Evolutionary conservation across 768 basidiomycete genomes (phyloP).

Genomic region (Agaricus blazei): DNA sequence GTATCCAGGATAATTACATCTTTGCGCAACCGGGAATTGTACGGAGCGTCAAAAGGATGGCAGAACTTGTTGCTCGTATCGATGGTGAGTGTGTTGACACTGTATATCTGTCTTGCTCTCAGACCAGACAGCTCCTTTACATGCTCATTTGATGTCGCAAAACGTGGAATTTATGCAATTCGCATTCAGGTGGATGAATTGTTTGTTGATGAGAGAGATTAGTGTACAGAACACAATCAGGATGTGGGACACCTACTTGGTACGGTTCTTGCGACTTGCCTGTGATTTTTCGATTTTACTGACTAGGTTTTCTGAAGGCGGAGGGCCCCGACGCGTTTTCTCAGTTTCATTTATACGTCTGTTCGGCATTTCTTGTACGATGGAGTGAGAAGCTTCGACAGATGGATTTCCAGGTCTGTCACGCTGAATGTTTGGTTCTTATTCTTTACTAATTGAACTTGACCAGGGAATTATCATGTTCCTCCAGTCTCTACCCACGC

Average conservation of each 20-base stretch:
- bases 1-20: constrained; percentile 98
- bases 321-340: constrained; percentile 98
- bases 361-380: constrained; percentile 92
- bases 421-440: background rate
- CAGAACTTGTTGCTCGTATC: constrained; percentile 85
- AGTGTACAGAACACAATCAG: constrained; percentile 94
- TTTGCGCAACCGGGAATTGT: constrained; percentile 96
- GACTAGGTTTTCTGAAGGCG: constrained; percentile 48
- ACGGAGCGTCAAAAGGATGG: constrained; percentile 89
- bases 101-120: background rate
- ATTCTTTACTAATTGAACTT: background rate
- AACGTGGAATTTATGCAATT: constrained; percentile 99
- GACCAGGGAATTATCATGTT: constrained; percentile 97
- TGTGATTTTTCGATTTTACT: background rate
- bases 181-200: constrained; percentile 99
- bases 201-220: constrained; percentile 95
- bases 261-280: constrained; percentile 23
- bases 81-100: constrained; percentile 49
- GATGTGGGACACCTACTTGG: constrained; percentile 99
- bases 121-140: constrained; percentile 63
- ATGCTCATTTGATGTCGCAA: constrained; percentile 79
- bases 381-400: constrained; percentile 91
- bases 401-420: constrained; percentile 95
- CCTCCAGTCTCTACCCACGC: constrained; percentile 86
- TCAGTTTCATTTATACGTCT: constrained; percentile 97